A percentile compares a stretch with the other conserved stretches of the same genome.
Conservation (phyloP, 176 grass and related monocot genomes). For the Bonia amplexicaulis region DNA sequence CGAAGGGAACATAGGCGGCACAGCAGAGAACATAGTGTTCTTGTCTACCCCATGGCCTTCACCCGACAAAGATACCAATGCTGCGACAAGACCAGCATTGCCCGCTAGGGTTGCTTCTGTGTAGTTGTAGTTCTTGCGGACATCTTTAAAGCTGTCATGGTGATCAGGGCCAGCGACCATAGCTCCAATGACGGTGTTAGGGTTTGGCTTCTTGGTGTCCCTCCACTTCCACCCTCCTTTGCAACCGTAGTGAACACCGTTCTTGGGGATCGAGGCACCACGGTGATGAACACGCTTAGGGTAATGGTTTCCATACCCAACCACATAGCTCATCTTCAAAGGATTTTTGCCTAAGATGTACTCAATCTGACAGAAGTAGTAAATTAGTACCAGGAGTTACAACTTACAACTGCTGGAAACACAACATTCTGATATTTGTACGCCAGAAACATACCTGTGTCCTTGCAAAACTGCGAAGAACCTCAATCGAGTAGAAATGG, state of each 20-base stretch:
- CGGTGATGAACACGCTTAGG: slow-evolving; percentile 92
- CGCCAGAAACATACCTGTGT: slow-evolving; percentile 45
- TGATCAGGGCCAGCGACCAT: slow-evolving; percentile 85
- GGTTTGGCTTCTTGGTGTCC: slow-evolving; percentile 80
- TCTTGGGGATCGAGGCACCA: slow-evolving; percentile 87
- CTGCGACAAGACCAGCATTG: slow-evolving; percentile 89
- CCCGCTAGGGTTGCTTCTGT: slow-evolving; percentile 80
- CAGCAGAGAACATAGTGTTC: slow-evolving; percentile 87
- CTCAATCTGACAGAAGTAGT: slow-evolving; percentile 45
- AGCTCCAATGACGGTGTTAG: slow-evolving; percentile 62
- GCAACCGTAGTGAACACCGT: slow-evolving; percentile 68
- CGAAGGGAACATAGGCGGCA: slow-evolving; percentile 87
- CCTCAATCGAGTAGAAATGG: slow-evolving; percentile 70
- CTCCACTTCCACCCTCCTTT: slow-evolving; percentile 90
- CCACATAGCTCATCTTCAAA: slow-evolving; percentile 87
- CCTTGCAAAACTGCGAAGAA: slow-evolving; percentile 84
- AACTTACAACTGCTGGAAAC: not conserved
- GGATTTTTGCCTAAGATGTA: slow-evolving; percentile 96
- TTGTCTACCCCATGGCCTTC: slow-evolving; percentile 71
- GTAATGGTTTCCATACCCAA: slow-evolving; percentile 60
- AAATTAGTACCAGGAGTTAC: not conserved
- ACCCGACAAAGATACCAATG: slow-evolving; percentile 66
- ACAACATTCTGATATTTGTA: not conserved
- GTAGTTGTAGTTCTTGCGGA: slow-evolving; percentile 74
- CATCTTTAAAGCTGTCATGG: slow-evolving; percentile 76